Base-by-base conservation (phyloP, 1,139 yeast species). In the Suzukiozyma palmioleophila region DNA sequence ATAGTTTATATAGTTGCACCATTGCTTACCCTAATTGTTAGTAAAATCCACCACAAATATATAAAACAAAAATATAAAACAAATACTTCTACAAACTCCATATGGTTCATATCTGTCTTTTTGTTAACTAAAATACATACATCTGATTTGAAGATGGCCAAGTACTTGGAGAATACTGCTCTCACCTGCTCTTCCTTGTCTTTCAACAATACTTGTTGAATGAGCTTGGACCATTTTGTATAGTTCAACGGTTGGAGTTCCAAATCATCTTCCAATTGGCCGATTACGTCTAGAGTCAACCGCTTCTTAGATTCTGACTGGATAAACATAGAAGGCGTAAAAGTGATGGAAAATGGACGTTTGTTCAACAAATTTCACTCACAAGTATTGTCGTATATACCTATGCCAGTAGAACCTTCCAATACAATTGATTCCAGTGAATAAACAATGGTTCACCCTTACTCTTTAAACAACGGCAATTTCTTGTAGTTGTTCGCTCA, bases 1-100 rank as follows among this genome's bases (percentile, higher is more conserved):
- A 50, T 77, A 77, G 43, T 79, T 77, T 43, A 88, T 77, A 57
- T 86, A 89, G 39, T 68, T 73, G 32, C 80, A 70, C 97, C 97
- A 88, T 40, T 79, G 75, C 12, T 74, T 71, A 2, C 85, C 80
- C 57, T 73, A 62, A 32, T 43, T 32, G 49, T 45, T 46, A 46
- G 46, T 43, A 45, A 16, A 31, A 11, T 9, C n/a, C 16, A 9
- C 7, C 14, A 11, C 3, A 28, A 13, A 8, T 28, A 28, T 4
- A 8, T 4, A 7, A n/a, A 7, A 18, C 22, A 18, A 18, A 18
- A 18, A 18, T 4, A 18, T 18, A 18, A 7, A 18, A 5, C 4
- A 18, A 18, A 18, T 18, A 8, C n/a, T 10, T 27, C 30, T 27
- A 27, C 13, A n/a, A 27, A 27, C n/a, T 27, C 30, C 30, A 27